These are phyloP conservation scores for Euphrasia confusa DNA, from an alignment of 257 asterid genomes.

Conservation along the genomic window DNA sequence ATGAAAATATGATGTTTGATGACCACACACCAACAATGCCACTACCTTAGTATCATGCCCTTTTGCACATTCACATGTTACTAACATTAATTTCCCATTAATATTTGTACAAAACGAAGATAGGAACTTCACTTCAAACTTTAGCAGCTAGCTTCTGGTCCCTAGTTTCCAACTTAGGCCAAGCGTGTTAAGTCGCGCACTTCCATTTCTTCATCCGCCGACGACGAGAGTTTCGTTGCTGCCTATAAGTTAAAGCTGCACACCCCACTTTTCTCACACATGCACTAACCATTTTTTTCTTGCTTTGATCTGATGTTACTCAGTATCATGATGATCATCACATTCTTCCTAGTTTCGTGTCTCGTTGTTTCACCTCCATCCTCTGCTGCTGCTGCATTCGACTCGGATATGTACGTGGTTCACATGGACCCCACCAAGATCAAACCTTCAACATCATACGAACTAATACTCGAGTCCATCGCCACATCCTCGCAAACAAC, in stretches of 20 bases:
- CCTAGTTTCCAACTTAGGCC: not conserved
- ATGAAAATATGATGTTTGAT: not conserved
- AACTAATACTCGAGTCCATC: not conserved
- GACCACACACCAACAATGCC: conserved; percentile 1
- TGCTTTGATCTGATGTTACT: too few relatives aligned
- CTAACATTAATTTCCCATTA: not conserved
- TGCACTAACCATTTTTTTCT: too few relatives aligned
- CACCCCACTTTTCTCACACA: too few relatives aligned
- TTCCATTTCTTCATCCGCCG: not conserved
- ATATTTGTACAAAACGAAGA: too few relatives aligned
- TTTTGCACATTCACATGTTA: not conserved
- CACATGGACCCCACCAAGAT: not conserved
- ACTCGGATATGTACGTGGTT: not conserved
- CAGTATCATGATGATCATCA: too few relatives aligned
- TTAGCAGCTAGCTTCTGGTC: not conserved
- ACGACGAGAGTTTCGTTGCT: not conserved
- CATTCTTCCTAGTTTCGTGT: not conserved
- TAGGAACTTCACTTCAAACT: not conserved
- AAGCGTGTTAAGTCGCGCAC: not conserved
- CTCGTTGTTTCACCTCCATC: not conserved
- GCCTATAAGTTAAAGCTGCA: not conserved
- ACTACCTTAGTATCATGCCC: not conserved
- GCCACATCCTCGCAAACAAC: conserved; percentile 2
- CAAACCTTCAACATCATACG: not conserved
- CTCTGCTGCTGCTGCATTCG: not conserved